Evolutionary conservation across 306 rosid genomes (phyloP), one percentile per base, ranked within the genome.

Genomic region (Aeschynomene evenia): DNA sequence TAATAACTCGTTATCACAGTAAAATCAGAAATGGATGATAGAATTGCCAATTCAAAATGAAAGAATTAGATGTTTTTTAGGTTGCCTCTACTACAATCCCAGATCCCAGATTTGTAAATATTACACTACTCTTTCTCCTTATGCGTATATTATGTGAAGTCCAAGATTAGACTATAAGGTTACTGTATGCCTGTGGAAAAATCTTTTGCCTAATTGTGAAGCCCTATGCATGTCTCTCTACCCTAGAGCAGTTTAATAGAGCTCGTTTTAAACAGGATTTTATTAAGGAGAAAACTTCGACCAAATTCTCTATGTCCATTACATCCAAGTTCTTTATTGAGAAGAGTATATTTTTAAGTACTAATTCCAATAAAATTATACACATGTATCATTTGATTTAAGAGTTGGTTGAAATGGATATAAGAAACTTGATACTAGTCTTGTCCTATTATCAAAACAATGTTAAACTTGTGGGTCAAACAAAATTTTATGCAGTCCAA

Each of bases 11-110:
- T n/a, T 55, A 48, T 74, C 55, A 70, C 36, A 8, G 45, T 19
- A 70, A 71, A 70, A 71, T 48, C 56, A 71, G 18, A 64, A 63
- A 71, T 11, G 13, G 36, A 21, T n/a, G 20, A 52, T 6, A 49
- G 57, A 40, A 66, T 11, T 45, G 40, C 71, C 63, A 73, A 53
- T 46, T 42, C 4, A 20, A 1, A 66, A 53, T 11, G 28, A 67
- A 34, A 61, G 13, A 21, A 67, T 7, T 14, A 19, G 14, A 28
- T 15, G 29, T 28, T 21, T 22, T 19, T 58, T 12, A 40, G 7
- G 11, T 10, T 14, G 33, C 72, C 59, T 31, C 51, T 22, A 31
- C 11, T 69, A 7, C 20, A 26, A 1, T 10, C 28, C 5, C 36
- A 45, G 4, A 31, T 31, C 42, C 51, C n/a, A n/a, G n/a, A n/a